Evolutionary conservation across 176 grass and related monocot species (phyloP).

Genomic region (Metroxylon sagu): DNA sequence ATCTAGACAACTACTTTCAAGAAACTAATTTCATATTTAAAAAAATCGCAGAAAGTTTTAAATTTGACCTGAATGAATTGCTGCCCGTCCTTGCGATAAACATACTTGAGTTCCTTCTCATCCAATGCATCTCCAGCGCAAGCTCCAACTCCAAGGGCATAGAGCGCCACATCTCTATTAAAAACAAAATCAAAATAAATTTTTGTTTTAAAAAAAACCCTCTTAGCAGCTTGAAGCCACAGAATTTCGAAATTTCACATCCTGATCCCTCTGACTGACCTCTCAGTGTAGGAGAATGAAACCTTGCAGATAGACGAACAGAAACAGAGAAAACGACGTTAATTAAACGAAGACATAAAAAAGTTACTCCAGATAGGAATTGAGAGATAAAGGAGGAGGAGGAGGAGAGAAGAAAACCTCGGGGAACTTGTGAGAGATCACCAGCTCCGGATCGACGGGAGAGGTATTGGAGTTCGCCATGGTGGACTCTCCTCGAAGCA

Average conservation of each 20-base stretch:
- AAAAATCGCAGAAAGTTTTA: background rate
- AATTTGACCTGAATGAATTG: constrained; percentile 52
- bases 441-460: constrained; percentile 44
- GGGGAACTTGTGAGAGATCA: constrained; percentile 61
- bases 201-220: background rate
- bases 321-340: too few species aligned
- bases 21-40: too few species aligned
- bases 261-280: constrained; percentile 21
- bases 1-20: too few species aligned
- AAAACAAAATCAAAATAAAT: constrained; percentile 5
- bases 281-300: constrained; percentile 67
- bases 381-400: background rate
- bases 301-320: constrained; percentile 10
- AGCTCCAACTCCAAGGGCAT: constrained; percentile 76
- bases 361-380: background rate
- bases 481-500: background rate
- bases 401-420: constrained; percentile 35
- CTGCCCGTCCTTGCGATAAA: constrained; percentile 74
- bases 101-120: constrained; percentile 73
- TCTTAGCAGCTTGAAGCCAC: too few species aligned
- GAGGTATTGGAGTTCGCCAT: constrained; percentile 19
- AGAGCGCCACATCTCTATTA: constrained; percentile 71
- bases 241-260: too few species aligned
- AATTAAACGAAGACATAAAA: too few species aligned
- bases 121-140: constrained; percentile 75